A percentile compares a stretch with the other conserved stretches of the same genome.
Conservation (phyloP, 371 early-diverging fungal genomes). For the Mucor circinelloides region DNA sequence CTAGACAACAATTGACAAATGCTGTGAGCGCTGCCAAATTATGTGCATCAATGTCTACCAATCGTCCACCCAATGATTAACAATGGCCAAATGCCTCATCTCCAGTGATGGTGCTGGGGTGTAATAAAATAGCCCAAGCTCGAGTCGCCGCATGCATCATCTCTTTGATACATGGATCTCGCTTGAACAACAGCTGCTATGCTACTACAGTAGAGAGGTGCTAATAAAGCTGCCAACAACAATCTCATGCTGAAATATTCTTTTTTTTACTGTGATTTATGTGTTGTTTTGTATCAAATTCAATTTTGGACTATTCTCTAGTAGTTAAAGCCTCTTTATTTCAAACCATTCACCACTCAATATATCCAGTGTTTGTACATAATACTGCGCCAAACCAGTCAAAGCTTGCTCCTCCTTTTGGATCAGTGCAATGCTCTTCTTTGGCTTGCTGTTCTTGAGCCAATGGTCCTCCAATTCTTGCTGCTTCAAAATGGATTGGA, state of each 20-base stretch:
- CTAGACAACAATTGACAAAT: slow-evolving; percentile 1
- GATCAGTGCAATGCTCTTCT: slow-evolving; percentile 45
- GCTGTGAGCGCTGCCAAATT: not conserved
- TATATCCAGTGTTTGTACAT: slow-evolving; percentile 43
- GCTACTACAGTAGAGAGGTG: not conserved
- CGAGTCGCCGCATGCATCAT: not conserved
- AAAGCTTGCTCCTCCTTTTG: slow-evolving; percentile 53
- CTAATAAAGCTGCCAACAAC: not conserved
- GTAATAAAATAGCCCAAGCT: not conserved
- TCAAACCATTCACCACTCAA: slow-evolving; percentile 53
- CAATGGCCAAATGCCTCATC: not conserved
- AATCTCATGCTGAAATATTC: not conserved
- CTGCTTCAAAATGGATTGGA: slow-evolving; percentile 47
- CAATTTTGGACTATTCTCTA: not conserved
- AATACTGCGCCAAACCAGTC: slow-evolving; percentile 34
- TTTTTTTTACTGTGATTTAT: not conserved
- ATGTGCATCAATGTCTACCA: not conserved
- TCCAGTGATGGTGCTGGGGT: not conserved
- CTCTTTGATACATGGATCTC: not conserved
- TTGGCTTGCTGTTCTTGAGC: slow-evolving; percentile 36
- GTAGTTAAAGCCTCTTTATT: slow-evolving; percentile 11
- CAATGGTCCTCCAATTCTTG: slow-evolving; percentile 42
- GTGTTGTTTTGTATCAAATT: too few species aligned
- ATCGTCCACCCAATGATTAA: not conserved
- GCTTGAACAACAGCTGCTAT: not conserved